These are phyloP conservation scores for Zoysia pacifica DNA, from an alignment of 176 grass and related monocot genomes.

Conservation along the genomic window DNA sequence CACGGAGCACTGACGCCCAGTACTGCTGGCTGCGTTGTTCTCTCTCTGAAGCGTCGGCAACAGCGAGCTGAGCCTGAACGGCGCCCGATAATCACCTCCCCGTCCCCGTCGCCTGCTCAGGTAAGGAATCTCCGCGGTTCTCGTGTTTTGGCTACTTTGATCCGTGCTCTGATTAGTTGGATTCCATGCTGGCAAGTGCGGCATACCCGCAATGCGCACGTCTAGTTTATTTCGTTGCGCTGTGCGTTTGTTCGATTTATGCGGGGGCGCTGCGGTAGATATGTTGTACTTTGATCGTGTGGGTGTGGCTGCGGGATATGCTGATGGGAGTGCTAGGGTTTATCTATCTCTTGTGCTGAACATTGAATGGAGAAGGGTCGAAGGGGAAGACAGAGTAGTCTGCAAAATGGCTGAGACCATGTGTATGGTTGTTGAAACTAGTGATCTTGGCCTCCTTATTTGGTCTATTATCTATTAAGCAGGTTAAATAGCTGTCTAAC, in stretches of 20 bases:
- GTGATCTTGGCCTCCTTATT: not conserved
- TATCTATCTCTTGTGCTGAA: not conserved
- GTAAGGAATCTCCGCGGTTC: conserved; percentile 1
- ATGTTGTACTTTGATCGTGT: not conserved
- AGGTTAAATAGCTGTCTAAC: not conserved
- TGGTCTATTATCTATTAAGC: too few species aligned
- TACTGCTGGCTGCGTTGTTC: not conserved
- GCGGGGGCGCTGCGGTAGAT: too few species aligned
- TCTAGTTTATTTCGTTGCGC: not conserved
- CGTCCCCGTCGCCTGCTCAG: not conserved
- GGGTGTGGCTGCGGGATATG: not conserved
- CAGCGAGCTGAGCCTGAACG: not conserved
- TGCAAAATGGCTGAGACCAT: not conserved
- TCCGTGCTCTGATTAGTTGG: not conserved
- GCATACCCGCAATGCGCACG: not conserved
- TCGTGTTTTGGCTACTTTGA: not conserved
- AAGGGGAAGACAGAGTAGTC: not conserved
- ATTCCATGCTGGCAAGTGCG: too few species aligned
- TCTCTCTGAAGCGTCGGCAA: conserved; percentile 3
- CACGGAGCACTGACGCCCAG: not conserved
- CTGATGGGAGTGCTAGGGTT: not conserved
- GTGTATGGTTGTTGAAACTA: not conserved
- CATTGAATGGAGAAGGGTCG: not conserved
- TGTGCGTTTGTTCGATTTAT: not conserved
- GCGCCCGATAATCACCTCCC: not conserved